Base-by-base conservation (phyloP, 345 rosid species). In the Pseudoturritis turrita region DNA sequence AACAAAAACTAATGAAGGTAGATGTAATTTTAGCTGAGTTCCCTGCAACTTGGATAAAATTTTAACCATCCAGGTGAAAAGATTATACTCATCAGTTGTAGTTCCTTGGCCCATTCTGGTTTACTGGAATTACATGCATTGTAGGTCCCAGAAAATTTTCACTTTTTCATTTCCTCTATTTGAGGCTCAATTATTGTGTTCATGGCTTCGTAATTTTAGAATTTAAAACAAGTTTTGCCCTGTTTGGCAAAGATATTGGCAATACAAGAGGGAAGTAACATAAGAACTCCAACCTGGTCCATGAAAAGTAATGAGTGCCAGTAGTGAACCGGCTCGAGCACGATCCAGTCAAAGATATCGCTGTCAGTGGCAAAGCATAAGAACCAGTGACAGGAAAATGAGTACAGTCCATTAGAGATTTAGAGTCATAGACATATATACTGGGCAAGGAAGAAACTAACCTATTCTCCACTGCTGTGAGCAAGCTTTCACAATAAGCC, bases 301-400 rank as follows among this genome's bases (percentile, higher is more conserved):
- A 91, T 94, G 77, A 89, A 94, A 70, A 94, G 97, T 76, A 94
- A 82, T 19, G 96, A 86, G 77, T 89, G 86, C 98, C 97, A 91
- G 80, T 81, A 94, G 75, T 86, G 86, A 79, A 82, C 57, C 6
- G 86, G 89, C 78, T 94, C 97, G 63, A 94, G 90, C 80, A 84
- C 87, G 62, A 94, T 83, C 97, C 96, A 89, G 76, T 91, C 90
- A 23, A 91, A 91, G 39, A 89, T 80, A 73, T 91, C 95, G 67
- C 98, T 93, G 83, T 40, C 70, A 65, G 44, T 46, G 58, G 59
- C 36, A 62, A 72, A 77, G 62, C 68, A 47, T 71, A 70, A 66
- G 49, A 61, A 61, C 35, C 35, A 62, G 15, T 68, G 37, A 41
- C 44, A 19, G 60, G 56, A 46, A 60, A 41, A 55, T 25, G 58